These are phyloP conservation scores for Neurospora sp. DNA, from an alignment of 495 filamentous ascomycete genomes.

Conservation along the genomic window DNA sequence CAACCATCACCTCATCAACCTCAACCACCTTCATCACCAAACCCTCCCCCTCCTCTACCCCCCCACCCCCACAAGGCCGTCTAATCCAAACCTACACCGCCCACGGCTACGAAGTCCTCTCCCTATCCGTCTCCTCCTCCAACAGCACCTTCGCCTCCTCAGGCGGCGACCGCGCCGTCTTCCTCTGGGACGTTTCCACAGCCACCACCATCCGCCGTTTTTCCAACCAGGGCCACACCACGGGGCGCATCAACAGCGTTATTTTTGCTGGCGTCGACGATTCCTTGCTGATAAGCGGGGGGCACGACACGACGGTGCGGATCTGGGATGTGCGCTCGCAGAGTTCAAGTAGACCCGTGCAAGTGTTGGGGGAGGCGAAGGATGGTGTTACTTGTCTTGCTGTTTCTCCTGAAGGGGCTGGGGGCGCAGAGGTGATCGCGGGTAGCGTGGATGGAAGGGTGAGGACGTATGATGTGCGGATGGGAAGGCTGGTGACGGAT, in stretches of 20 bases:
- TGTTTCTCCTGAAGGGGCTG: constrained; percentile 20
- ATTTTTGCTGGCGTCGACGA: constrained; percentile 65
- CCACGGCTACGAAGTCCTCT: constrained; percentile 85
- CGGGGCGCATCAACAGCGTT: constrained; percentile 62
- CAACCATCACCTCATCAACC: constrained; percentile 22
- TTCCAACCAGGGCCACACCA: constrained; percentile 51
- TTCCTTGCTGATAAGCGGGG: constrained; percentile 61
- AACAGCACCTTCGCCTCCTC: constrained; percentile 74
- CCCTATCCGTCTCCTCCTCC: constrained; percentile 59
- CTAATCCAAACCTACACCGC: constrained; percentile 81
- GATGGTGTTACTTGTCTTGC: constrained; percentile 63
- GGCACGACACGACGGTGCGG: constrained; percentile 72
- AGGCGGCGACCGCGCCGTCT: constrained; percentile 82
- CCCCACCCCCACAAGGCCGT: constrained; percentile 24
- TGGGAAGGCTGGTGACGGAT: constrained; percentile 65
- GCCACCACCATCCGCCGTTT: constrained; percentile 67
- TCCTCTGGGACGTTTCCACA: constrained; percentile 86
- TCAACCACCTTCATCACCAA: constrained; percentile 21
- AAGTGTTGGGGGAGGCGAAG: constrained; percentile 65
- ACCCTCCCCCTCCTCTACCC: neutral
- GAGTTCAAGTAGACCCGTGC: constrained; percentile 54
- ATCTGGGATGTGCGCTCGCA: constrained; percentile 71
- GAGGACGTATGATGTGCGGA: constrained; percentile 78
- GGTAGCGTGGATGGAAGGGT: constrained; percentile 84
- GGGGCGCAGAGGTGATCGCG: constrained; percentile 44